These are phyloP conservation scores for Talaromyces borbonicus DNA, from an alignment of 495 filamentous ascomycete species.

Conservation along the genomic window DNA sequence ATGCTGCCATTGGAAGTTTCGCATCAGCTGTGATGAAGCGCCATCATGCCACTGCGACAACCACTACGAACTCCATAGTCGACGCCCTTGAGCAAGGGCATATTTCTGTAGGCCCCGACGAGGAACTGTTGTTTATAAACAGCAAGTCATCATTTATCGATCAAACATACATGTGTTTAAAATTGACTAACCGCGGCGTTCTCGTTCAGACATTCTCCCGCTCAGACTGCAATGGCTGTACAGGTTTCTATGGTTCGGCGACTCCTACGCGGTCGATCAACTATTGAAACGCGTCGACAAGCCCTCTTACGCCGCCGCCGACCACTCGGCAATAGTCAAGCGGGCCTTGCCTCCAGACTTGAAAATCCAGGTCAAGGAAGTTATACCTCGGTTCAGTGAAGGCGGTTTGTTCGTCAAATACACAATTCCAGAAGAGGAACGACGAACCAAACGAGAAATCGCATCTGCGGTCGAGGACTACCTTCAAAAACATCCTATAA, in stretches of 20 bases:
- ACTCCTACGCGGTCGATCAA: constrained; percentile 44
- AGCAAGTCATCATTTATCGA: constrained; percentile 43
- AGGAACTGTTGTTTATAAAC: constrained; percentile 82
- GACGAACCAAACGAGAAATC: constrained; percentile 46
- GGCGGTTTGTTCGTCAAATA: constrained; percentile 94
- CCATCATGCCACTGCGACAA: background rate
- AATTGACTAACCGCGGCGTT: background rate
- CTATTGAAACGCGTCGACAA: constrained; percentile 56
- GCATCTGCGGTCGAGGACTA: constrained; percentile 43
- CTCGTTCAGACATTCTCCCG: constrained; percentile 65
- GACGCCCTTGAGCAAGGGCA: constrained; percentile 44
- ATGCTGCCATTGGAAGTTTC: background rate
- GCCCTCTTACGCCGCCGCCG: constrained; percentile 44
- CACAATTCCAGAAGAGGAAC: constrained; percentile 39
- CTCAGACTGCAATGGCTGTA: constrained; percentile 61
- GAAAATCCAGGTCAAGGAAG: constrained; percentile 62
- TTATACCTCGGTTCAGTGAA: constrained; percentile 76
- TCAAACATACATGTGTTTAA: background rate
- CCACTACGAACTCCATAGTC: background rate
- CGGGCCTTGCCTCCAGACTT: constrained; percentile 47
- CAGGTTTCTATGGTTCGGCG: constrained; percentile 46
- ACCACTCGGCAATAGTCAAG: constrained; percentile 54
- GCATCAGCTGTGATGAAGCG: background rate
- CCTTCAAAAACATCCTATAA: constrained; percentile 60
- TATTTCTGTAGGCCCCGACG: constrained; percentile 57